These are phyloP conservation scores for Solanum clarkiae DNA, from an alignment of 257 asterid species.

Conservation along the genomic window DNA sequence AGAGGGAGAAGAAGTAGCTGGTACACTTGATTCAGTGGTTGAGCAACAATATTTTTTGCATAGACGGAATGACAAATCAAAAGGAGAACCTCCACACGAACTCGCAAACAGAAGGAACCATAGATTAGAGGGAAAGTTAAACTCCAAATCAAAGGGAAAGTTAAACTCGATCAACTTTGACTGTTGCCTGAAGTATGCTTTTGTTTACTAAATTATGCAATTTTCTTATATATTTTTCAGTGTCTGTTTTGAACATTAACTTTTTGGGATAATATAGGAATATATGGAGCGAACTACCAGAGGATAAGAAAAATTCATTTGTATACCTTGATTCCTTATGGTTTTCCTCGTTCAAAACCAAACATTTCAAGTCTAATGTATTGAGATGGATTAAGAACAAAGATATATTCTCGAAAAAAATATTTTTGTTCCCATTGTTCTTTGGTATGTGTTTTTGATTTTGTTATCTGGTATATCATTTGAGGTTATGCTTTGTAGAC, in stretches of 20 bases:
- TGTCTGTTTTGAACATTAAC: not conserved
- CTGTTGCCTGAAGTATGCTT: slow-evolving; percentile 23
- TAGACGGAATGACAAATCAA: not conserved
- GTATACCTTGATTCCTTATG: slow-evolving; percentile 40
- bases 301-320: slow-evolving; percentile 33
- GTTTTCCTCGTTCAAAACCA: slow-evolving; percentile 27
- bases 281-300: slow-evolving; percentile 34
- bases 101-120: slow-evolving; percentile 11
- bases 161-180: slow-evolving; percentile 32
- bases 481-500: not conserved
- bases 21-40: too few species aligned
- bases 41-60: too few species aligned
- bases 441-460: slow-evolving; percentile 38
- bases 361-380: slow-evolving; percentile 10
- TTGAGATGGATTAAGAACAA: slow-evolving; percentile 46
- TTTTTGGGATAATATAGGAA: slow-evolving; percentile 20
- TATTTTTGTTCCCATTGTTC: slow-evolving; percentile 54
- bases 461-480: not conserved
- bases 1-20: too few species aligned
- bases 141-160: slow-evolving; percentile 14
- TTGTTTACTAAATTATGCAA: not conserved
- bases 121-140: too few species aligned
- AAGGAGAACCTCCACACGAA: slow-evolving; percentile 10
- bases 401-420: slow-evolving; percentile 35
- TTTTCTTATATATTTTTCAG: not conserved